Percentiles rank a stretch among this genome's conserved stretches.
Conservation (phyloP, 352 stramenopile species). For the Pythium sukuiense region DNA sequence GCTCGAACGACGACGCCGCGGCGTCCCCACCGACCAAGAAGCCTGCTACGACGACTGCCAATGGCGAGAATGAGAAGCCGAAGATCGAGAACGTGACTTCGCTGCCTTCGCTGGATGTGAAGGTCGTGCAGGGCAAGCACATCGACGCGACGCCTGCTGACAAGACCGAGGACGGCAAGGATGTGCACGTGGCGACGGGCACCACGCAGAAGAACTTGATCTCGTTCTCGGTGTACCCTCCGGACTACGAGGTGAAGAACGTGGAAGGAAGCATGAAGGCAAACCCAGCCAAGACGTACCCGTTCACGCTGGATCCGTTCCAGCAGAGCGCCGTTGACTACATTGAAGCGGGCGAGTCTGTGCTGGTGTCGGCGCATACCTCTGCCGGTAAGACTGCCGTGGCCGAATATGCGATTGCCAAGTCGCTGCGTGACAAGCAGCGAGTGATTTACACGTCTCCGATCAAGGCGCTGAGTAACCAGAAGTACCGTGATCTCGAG, state of each 20-base stretch:
- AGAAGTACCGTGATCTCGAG: slow-evolving; percentile 99
- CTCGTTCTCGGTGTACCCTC: slow-evolving; percentile 92
- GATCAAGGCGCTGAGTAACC: slow-evolving; percentile 99
- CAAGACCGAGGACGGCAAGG: slow-evolving; percentile 33
- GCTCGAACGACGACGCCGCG: slow-evolving; percentile 34
- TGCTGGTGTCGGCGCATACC: slow-evolving; percentile 99
- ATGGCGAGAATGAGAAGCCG: slow-evolving; percentile 1
- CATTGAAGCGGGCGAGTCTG: slow-evolving; percentile 96
- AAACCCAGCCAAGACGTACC: slow-evolving; percentile 96
- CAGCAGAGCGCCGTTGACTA: slow-evolving; percentile 95
- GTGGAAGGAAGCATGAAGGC: slow-evolving; percentile 47
- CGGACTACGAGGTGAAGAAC: slow-evolving; percentile 51
- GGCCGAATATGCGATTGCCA: slow-evolving; percentile 99
- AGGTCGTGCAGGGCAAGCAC: slow-evolving; percentile 72
- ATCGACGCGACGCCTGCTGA: slow-evolving; percentile 66
- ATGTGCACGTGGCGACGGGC: slow-evolving; percentile 87
- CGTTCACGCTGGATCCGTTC: slow-evolving; percentile 98
- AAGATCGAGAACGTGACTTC: slow-evolving; percentile 13
- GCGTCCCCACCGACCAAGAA: slow-evolving; percentile 54
- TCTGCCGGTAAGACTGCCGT: slow-evolving; percentile 96
- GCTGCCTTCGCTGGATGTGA: slow-evolving; percentile 40
- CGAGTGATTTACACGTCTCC: slow-evolving; percentile 99
- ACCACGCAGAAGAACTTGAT: slow-evolving; percentile 96
- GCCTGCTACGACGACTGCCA: slow-evolving; percentile 25
- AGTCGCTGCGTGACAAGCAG: slow-evolving; percentile 91